These are phyloP conservation scores for Mortierella sp. DNA, from an alignment of 371 early-diverging fungal genomes.

Conservation along the genomic window DNA sequence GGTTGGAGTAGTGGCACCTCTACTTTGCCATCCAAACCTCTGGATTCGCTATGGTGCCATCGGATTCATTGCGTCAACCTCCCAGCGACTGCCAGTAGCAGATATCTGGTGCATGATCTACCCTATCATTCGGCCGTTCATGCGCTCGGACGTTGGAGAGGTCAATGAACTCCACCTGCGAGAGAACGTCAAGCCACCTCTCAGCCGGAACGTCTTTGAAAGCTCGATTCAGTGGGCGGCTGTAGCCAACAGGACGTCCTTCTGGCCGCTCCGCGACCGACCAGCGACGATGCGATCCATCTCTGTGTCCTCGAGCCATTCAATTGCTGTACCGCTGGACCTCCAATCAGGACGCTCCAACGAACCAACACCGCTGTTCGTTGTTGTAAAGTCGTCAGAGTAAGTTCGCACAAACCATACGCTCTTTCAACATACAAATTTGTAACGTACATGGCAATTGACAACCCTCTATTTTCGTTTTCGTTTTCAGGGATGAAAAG, in stretches of 20 bases:
- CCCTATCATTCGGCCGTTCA: slow-evolving; percentile 79
- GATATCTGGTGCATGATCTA: slow-evolving; percentile 87
- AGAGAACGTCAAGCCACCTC: slow-evolving; percentile 77
- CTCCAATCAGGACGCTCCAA: slow-evolving; percentile 42
- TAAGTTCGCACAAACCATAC: slow-evolving; percentile 47
- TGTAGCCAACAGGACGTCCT: slow-evolving; percentile 67
- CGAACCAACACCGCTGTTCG: slow-evolving; percentile 39
- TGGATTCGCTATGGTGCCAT: slow-evolving; percentile 89
- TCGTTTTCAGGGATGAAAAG: slow-evolving; percentile 64
- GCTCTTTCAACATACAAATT: too few species aligned
- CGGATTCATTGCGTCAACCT: slow-evolving; percentile 78
- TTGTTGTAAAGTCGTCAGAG: slow-evolving; percentile 65
- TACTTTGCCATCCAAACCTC: slow-evolving; percentile 86
- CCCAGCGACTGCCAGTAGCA: slow-evolving; percentile 75
- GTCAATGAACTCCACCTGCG: slow-evolving; percentile 72
- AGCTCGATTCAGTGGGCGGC: slow-evolving; percentile 73
- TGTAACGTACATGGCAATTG: background rate
- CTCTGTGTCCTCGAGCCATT: slow-evolving; percentile 40
- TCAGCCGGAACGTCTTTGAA: slow-evolving; percentile 74
- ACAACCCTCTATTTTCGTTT: slow-evolving; percentile 2
- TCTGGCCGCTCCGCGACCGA: slow-evolving; percentile 67
- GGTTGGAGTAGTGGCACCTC: slow-evolving; percentile 74
- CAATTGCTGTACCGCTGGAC: slow-evolving; percentile 29
- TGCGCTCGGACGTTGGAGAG: slow-evolving; percentile 75
- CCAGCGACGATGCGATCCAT: slow-evolving; percentile 39